Conservation (phyloP, 2,329 filamentous ascomycete genomes). For the Neurospora sp. region DNA sequence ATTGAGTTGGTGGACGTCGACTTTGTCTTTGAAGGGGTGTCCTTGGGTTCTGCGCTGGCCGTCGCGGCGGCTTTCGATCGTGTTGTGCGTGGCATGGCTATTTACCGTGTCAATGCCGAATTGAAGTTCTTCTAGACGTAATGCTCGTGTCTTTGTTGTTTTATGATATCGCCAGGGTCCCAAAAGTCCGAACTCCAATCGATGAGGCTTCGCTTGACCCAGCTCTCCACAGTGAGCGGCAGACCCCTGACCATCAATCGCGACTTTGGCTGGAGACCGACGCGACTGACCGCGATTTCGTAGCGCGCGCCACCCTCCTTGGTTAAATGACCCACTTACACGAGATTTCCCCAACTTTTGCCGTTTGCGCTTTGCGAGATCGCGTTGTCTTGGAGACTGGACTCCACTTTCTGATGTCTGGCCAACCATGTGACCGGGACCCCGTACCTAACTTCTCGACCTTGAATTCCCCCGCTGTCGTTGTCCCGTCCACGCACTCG, state of each 20-base stretch:
- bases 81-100: conserved; percentile 34
- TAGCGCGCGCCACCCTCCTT: not conserved
- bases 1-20: conserved; percentile 21
- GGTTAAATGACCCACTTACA: not conserved
- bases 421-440: not conserved
- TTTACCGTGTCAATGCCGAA: no score
- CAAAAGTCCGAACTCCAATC: not conserved
- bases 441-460: not conserved
- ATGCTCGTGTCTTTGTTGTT: not conserved
- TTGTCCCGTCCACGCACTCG: not conserved
- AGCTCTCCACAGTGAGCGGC: not conserved
- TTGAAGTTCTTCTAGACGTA: not conserved
- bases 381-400: not conserved
- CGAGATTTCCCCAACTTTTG: not conserved
- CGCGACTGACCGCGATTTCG: not conserved
- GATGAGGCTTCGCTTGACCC: not conserved
- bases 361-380: not conserved
- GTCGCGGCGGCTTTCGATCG: conserved; percentile 32
- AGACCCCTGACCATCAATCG: not conserved
- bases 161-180: not conserved
- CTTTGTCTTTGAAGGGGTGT: no score
- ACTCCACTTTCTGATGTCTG: not conserved
- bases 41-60: conserved; percentile 19
- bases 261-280: not conserved
- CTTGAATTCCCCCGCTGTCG: not conserved